Evolutionary conservation across 2,329 filamentous ascomycete genomes (phyloP).

Genomic region (Elsinoe arachidis): DNA sequence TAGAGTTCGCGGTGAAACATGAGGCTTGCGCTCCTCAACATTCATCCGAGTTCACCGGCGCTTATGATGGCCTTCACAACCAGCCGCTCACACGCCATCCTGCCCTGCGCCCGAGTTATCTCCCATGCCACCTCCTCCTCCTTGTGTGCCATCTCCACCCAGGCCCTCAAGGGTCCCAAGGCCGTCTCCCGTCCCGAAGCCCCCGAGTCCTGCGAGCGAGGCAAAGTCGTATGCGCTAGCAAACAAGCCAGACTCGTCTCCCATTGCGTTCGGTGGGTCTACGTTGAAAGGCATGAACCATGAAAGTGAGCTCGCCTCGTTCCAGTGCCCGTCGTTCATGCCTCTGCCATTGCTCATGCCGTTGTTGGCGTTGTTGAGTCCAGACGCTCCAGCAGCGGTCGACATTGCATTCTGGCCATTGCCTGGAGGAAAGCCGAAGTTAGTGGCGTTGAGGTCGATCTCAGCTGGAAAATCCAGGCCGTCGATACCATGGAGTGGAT

Average conservation of each 20-base stretch:
- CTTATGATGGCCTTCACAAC: too few species aligned
- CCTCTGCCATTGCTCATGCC: slow-evolving; percentile 12
- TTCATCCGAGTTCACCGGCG: too few species aligned
- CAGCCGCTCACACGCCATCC: not conserved
- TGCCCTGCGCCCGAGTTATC: not conserved
- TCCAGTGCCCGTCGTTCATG: slow-evolving; percentile 11
- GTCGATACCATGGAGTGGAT: slow-evolving; percentile 15
- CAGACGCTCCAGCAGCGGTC: not conserved
- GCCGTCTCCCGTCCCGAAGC: slow-evolving; percentile 1
- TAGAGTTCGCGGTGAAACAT: too few species aligned
- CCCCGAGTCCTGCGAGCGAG: not conserved
- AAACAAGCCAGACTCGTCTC: slow-evolving; percentile 10
- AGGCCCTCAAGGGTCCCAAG: not conserved
- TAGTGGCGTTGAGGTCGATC: slow-evolving; percentile 21
- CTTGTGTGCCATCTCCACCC: not conserved
- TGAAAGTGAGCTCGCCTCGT: slow-evolving; percentile 26
- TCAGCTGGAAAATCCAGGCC: slow-evolving; percentile 6
- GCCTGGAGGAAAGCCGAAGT: slow-evolving; percentile 17
- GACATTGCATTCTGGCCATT: not conserved
- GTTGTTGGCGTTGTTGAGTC: slow-evolving; percentile 13
- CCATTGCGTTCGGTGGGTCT: slow-evolving; percentile 50
- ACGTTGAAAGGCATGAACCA: slow-evolving; percentile 95
- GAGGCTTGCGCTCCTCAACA: too few species aligned
- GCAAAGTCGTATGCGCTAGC: slow-evolving; percentile 9
- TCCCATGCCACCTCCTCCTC: not conserved